Evolutionary conservation across 495 filamentous ascomycete genomes (phyloP).

Genomic region (Terfezia claveryi): DNA sequence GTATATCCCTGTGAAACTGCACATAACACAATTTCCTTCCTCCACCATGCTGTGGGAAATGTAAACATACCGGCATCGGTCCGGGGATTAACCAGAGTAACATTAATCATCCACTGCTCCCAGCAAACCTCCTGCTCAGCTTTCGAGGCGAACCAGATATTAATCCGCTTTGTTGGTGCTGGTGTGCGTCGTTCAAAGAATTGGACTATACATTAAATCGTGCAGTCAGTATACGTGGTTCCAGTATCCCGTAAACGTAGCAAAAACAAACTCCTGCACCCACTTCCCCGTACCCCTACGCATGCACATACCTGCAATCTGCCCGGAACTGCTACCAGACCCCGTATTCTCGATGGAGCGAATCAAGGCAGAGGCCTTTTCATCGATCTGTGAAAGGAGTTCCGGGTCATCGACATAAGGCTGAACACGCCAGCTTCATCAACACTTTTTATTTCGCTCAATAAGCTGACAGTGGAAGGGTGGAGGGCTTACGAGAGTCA

Average conservation of each 20-base stretch:
- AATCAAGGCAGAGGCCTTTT: constrained; percentile 53
- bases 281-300: background rate
- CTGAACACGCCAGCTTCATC: constrained; percentile 3
- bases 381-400: constrained; percentile 80
- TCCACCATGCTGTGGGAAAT: background rate
- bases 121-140: constrained; percentile 83
- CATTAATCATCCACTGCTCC: constrained; percentile 86
- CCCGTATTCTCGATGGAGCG: constrained; percentile 24
- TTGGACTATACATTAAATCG: constrained; percentile 36
- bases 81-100: constrained; percentile 68
- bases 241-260: no score
- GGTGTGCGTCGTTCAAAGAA: constrained; percentile 84
- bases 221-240: no score
- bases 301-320: constrained; percentile 17
- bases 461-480: background rate
- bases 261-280: constrained; percentile 17
- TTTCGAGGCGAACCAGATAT: constrained; percentile 47
- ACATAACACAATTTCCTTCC: no score
- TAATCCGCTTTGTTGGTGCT: constrained; percentile 27
- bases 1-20: background rate
- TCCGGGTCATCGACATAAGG: constrained; percentile 74
- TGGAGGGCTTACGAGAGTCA: constrained; percentile 36
- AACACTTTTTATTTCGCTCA: background rate
- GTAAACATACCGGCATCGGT: constrained; percentile 61
- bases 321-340: constrained; percentile 29